Base-by-base conservation (phyloP, 257 asterid species). In the Cynanchum wilfordii region DNA sequence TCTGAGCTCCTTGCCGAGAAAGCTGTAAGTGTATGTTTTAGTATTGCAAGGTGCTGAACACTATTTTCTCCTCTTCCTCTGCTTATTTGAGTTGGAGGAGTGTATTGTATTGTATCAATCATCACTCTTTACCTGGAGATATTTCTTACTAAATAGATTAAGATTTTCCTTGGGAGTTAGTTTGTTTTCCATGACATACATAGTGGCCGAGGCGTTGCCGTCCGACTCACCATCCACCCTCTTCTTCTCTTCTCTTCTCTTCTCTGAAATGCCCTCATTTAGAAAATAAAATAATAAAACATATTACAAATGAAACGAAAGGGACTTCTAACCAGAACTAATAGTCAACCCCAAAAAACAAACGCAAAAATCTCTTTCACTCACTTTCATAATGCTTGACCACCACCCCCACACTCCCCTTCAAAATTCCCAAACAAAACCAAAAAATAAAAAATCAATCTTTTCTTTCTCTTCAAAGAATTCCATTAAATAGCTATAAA, bases 1-100 rank as follows among this genome's bases (percentile, higher is more conserved):
- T 75, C 69, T 70, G 67, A 22, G 69, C 59, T 68, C 64, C 55
- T 30, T 71, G 57, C 76, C 54, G 59, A 16, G 33, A 62, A 74
- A 62, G 80, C 74, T 58, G 30, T 3, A 68, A 65, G 70, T 24
- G 67, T 76, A 64, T 80, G 75, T 66, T 33, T 74, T 71, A 79
- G 10, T 77, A 58, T 75, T 51, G 65, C 78, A 66, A 73, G 79
- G 78, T 72, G 75, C 75, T 59, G 42, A 62, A 22, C 76, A 62
- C 24, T 68, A 74, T 49, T 69, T 62, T 27, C 11, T 42, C 47
- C 47, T 42, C 12, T 42, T 42, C 74, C 54, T 64, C 66, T 10
- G 20, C 25, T 20, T 74, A 44, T 72, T 60, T 6, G 45, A 62
- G 69, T 52, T 50, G 25, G 15, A 57, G 27, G 33, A 68, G 19